Base-by-base conservation (phyloP, 1,139 yeast species). In the Candida sp. region DNA sequence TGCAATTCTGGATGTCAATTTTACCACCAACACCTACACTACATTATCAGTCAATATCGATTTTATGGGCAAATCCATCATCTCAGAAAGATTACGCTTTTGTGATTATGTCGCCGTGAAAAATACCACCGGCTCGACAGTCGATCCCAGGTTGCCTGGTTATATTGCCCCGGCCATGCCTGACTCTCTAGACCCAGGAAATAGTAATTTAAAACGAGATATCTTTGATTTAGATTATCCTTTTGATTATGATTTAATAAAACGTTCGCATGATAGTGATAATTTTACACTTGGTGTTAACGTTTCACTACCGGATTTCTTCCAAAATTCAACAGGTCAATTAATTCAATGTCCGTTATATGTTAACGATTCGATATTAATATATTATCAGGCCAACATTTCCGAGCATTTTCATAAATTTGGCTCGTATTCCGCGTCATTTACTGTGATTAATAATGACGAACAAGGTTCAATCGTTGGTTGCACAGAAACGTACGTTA, bases 31-130 rank as follows among this genome's bases (percentile, higher is more conserved):
- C 53, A 63, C 58, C 46, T 77, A 56, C 53, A 73, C 83, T 5
- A 75, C 82, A 1, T 56, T 79, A 33, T 77, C 74, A 43, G 70
- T 76, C n/a, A 64, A 67, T 34, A 56, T 73, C 21, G 64, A 64
- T 42, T 78, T 73, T 52, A 65, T 68, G 62, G 83, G 81, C 3
- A 64, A 66, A 34, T 55, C 61, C 22, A 57, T 77, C 11, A 53
- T 64, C 21, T 65, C 67, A 44, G 71, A 73, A 40, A 68, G 68
- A 47, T 53, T 58, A 21, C 58, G 81, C 21, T 64, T 79, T 41
- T 79, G 84, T 55, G 79, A 78, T 43, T 55, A 68, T 46, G 54
- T 73, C 5, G 63, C 71, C 7, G 77, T 71, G 22, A 72, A 72
- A 41, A 66, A 67, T 45, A 66, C 73, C 2, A 50, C 64, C 4